Percentiles rank a stretch among this genome's conserved stretches.
Evolutionary conservation across 1,284 basidiomycete genomes (phyloP).

Genomic region (Apiotrichum gamsii): DNA sequence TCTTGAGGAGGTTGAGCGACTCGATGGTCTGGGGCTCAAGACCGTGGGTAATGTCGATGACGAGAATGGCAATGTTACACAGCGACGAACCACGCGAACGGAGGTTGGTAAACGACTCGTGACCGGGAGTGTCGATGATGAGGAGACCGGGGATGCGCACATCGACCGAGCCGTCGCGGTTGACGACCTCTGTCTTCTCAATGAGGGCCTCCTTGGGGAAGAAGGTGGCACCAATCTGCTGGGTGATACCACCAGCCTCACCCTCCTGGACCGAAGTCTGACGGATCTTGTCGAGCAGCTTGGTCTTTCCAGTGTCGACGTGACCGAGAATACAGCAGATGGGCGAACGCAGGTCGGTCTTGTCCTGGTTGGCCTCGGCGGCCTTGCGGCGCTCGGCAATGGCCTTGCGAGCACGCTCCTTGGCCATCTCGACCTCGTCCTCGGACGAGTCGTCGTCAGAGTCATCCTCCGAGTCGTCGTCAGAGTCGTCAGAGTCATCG

Average conservation of each 20-base stretch:
- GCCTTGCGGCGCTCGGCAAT: constrained; percentile 76
- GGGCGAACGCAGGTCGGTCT: constrained; percentile 87
- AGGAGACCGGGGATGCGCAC: constrained; percentile 97
- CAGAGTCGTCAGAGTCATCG: constrained; percentile 48
- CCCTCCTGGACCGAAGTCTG: constrained; percentile 99
- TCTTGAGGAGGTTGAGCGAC: constrained; percentile 83
- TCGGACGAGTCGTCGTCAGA: constrained; percentile 51
- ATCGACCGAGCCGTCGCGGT: constrained; percentile 76
- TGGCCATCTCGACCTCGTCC: constrained; percentile 67
- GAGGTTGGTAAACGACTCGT: constrained; percentile 98
- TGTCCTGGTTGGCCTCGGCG: constrained; percentile 78
- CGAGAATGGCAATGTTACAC: constrained; percentile 98
- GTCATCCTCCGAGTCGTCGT: constrained; percentile 40
- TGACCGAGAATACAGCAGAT: constrained; percentile 99
- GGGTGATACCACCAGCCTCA: constrained; percentile 99
- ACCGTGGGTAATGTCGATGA: constrained; percentile 99
- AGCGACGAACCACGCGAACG: constrained; percentile 93
- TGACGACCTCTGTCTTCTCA: constrained; percentile 85
- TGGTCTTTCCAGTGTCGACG: constrained; percentile 99
- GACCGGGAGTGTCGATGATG: constrained; percentile 96
- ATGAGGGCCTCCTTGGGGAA: constrained; percentile 97
- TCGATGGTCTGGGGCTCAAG: constrained; percentile 96
- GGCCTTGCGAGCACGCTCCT: constrained; percentile 75
- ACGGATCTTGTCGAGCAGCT: constrained; percentile 98
- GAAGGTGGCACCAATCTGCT: constrained; percentile 99